Evolutionary conservation across 169 alveolate species (phyloP), one percentile per base, ranked within the genome.

Genomic region (Amoebophrya sp.): DNA sequence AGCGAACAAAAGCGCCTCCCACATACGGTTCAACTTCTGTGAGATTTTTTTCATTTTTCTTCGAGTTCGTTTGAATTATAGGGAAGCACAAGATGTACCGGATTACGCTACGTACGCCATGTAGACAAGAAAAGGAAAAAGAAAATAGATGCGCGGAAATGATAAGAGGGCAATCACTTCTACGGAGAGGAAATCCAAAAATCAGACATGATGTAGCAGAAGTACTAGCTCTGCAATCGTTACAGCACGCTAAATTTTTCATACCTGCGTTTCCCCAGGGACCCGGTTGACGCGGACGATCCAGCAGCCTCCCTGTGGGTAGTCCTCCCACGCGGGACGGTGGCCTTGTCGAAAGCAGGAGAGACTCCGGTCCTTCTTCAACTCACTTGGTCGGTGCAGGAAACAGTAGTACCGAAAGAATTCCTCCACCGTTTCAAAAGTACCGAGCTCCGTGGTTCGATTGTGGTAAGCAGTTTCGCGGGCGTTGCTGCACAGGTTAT

Each of bases 1-100:
- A 7, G 83, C 83, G 32, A 66, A 2, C 35, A 66, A 66, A 18
- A 66, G 0, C 38, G 83, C 83, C 35, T 66, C 83, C 83, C 83
- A 66, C 83, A 66, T 66, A 25, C 83, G 83, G 83, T 66, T 66
- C 35, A 66, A 25, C 35, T 66, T 66, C 83, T 66, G 83, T 47
- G 66, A 12, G 7, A 18, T 47, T 47, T 0, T 66, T 2, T 41
- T 2, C 54, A 41, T 41, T 41, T 41, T 41, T 41, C n/a, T n/a
- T n/a, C n/a, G n/a, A n/a, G n/a, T n/a, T n/a, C n/a, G n/a, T n/a
- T n/a, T n/a, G n/a, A n/a, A n/a, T n/a, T n/a, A n/a, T n/a, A n/a
- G n/a, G n/a, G n/a, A n/a, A n/a, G n/a, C n/a, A n/a, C n/a, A n/a
- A n/a, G n/a, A n/a, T n/a, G n/a, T n/a, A n/a, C n/a, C n/a, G n/a